A percentile compares a stretch with the other conserved stretches of the same genome.
phyloP scores from a whole-genome alignment of 2,329 filamentous ascomycete species.

The Fusarium sp. region DNA sequence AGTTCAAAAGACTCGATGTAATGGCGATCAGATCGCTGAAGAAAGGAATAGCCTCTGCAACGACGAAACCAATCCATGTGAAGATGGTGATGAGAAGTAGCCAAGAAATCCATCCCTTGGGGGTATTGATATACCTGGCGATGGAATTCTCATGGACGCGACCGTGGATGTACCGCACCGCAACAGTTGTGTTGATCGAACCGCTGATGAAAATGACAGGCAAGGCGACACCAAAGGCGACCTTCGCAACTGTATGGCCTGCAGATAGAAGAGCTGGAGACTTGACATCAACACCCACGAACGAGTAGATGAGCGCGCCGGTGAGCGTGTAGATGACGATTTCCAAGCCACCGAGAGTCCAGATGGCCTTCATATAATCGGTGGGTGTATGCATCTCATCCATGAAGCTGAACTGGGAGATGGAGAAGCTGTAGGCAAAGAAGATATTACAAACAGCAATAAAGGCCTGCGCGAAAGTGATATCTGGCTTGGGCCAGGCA shows the following conservation, averaged over 20 bases:
- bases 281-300: constrained; percentile 69
- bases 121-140: constrained; percentile 44
- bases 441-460: constrained; percentile 74
- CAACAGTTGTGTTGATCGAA: constrained; percentile 68
- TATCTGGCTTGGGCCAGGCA: constrained; percentile 55
- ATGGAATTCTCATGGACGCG: constrained; percentile 43
- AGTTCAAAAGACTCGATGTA: constrained; percentile 62
- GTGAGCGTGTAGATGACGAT: constrained; percentile 73
- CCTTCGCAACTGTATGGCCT: constrained; percentile 60
- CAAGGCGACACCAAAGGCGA: constrained; percentile 63
- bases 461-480: constrained; percentile 65
- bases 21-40: constrained; percentile 74
- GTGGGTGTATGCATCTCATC: constrained; percentile 60
- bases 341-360: constrained; percentile 70
- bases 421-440: constrained; percentile 70
- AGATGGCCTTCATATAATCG: constrained; percentile 64
- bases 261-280: constrained; percentile 76
- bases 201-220: constrained; percentile 79
- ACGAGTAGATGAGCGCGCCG: constrained; percentile 75
- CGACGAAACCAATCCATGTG: constrained; percentile 60
- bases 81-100: constrained; percentile 66
- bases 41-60: constrained; percentile 78
- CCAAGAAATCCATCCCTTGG: constrained; percentile 64
- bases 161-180: constrained; percentile 55
- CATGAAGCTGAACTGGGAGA: constrained; percentile 61